A percentile compares a stretch with the other conserved stretches of the same genome.
Evolutionary conservation across 75 land plant species (phyloP).

Genomic region (Larix kaempferi): DNA sequence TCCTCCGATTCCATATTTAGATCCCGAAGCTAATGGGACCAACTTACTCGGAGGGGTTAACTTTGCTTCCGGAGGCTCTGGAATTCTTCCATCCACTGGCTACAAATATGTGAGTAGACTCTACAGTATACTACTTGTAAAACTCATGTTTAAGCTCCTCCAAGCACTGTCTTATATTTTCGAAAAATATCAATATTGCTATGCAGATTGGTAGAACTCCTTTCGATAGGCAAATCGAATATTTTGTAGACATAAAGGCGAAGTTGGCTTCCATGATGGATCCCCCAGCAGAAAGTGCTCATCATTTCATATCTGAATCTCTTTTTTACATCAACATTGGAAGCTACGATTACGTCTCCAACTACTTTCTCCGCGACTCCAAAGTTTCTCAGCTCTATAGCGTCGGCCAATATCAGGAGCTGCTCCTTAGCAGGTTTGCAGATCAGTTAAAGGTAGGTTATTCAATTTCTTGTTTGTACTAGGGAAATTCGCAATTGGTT

Average conservation of each 20-base stretch:
- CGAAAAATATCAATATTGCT: not conserved
- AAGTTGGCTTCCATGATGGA: slow-evolving; percentile 9
- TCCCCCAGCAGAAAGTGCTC: not conserved
- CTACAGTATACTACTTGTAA: too few species aligned
- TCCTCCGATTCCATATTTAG: slow-evolving; percentile 23
- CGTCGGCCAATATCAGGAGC: not conserved
- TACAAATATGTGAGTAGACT: slow-evolving; percentile 9
- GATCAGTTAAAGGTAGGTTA: not conserved
- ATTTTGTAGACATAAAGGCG: slow-evolving; percentile 19
- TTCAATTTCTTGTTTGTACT: too few species aligned
- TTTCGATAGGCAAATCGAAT: slow-evolving; percentile 21
- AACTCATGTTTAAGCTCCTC: too few species aligned
- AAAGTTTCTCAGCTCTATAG: slow-evolving; percentile 9
- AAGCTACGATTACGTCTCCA: slow-evolving; percentile 7
- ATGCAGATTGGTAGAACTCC: slow-evolving; percentile 26
- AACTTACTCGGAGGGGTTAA: slow-evolving; percentile 26
- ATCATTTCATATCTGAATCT: not conserved
- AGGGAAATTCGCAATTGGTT: too few species aligned
- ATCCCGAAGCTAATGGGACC: slow-evolving; percentile 24
- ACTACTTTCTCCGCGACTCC: not conserved
- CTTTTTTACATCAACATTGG: slow-evolving; percentile 12
- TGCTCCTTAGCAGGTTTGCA: not conserved
- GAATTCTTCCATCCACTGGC: slow-evolving; percentile 24
- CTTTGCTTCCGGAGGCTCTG: slow-evolving; percentile 35
- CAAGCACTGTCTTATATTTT: too few species aligned